Evolutionary conservation across 1,284 basidiomycete genomes (phyloP).

Genomic region (Stereum hirsutum): DNA sequence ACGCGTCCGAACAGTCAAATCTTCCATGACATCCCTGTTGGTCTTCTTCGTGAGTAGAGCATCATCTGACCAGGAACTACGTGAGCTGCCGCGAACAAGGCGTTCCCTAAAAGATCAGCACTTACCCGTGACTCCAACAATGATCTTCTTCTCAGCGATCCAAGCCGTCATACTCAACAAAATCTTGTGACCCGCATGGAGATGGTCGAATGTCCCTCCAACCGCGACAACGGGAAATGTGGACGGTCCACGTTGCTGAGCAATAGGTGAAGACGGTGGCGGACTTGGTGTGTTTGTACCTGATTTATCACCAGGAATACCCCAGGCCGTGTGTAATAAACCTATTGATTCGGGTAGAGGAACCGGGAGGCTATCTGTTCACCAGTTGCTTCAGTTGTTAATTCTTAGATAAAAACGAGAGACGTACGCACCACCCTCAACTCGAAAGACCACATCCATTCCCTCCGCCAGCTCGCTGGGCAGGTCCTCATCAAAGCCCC

Average conservation of each 20-base stretch:
- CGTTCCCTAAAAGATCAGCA: slow-evolving; percentile 1
- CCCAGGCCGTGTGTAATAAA: slow-evolving; percentile 10
- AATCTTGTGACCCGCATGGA: slow-evolving; percentile 97
- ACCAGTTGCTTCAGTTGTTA: slow-evolving; percentile 1
- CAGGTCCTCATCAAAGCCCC: slow-evolving; percentile 33
- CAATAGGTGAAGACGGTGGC: slow-evolving; percentile 6
- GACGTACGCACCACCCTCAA: slow-evolving; percentile 29
- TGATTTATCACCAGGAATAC: slow-evolving; percentile 7
- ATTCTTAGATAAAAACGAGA: neutral
- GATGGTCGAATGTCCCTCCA: slow-evolving; percentile 92
- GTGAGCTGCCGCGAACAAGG: neutral
- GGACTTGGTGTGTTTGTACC: slow-evolving; percentile 2
- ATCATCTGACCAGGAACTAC: slow-evolving; percentile 42
- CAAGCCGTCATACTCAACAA: slow-evolving; percentile 87
- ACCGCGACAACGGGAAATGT: slow-evolving; percentile 43
- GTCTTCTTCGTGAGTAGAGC: slow-evolving; percentile 69
- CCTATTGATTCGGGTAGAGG: slow-evolving; percentile 11
- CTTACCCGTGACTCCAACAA: slow-evolving; percentile 83
- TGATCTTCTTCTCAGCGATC: slow-evolving; percentile 71
- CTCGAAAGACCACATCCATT: slow-evolving; percentile 39
- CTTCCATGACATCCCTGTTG: slow-evolving; percentile 64
- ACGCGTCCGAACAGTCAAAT: slow-evolving; percentile 44
- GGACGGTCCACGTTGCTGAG: slow-evolving; percentile 11
- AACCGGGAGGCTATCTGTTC: slow-evolving; percentile 14
- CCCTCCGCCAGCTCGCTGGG: slow-evolving; percentile 15